Evolutionary conservation across 2,329 filamentous ascomycete species (phyloP), one percentile per base, ranked within the genome.

Genomic region (Claviceps paspali): DNA sequence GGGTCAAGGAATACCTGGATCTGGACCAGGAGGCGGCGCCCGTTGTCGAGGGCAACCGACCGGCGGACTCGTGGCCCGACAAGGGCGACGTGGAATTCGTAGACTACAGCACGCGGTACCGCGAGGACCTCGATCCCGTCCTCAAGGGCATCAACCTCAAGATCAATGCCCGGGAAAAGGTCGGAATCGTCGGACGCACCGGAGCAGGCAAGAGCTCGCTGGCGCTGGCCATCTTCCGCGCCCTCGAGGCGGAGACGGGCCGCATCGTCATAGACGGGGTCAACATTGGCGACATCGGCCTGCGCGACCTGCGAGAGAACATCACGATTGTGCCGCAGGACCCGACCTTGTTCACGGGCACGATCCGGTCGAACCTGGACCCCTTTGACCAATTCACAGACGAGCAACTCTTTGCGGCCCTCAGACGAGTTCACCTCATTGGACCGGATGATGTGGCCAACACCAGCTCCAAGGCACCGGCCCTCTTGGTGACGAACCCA

Each of bases 321-420:
- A 92, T 98, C 49, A 95, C 92, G 1, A 96, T 98, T 59, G 91
- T 98, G 40, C 91, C 91, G 21, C 91, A 98, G 63, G 91, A 98
- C 53, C 91, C 84, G 38, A 96, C 88, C 0, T 68, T 96, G 1
- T 96, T 96, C 60, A 87, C 79, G 11, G 88, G 88, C 45, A 95
- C 87, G 0, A 82, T 96, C 44, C 76, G 88, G 44, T 86, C 68
- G 55, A 98, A 98, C 53, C 70, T 98, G 17, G 91, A 98, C 55
- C 91, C 91, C 0, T 98, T 98, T 57, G 70, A 76, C 12, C 63
- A 82, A 27, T 94, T 93, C 59, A 86, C 80, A 0, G 86, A 98
- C 49, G 84, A 91, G 43, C 75, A 95, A 47, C 82, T 98, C 33
- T 95, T 92, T 55, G 77, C 75, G 3, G 83, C 84, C 0, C 72